These are phyloP conservation scores for Brassica cretica DNA, from an alignment of 345 rosid genomes.

Conservation along the genomic window DNA sequence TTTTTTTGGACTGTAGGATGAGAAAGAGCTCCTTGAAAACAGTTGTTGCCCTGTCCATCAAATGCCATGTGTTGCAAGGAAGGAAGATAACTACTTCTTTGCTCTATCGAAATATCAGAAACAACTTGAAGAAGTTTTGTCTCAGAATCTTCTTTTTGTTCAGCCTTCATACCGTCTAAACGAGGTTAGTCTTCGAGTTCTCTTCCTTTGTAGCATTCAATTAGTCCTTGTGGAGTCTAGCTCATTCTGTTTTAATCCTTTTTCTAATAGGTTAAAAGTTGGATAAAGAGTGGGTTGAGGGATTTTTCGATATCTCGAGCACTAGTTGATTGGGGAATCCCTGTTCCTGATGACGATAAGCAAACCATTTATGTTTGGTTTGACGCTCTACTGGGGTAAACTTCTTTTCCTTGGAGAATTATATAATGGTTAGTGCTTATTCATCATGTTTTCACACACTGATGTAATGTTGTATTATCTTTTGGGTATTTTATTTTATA, in stretches of 20 bases:
- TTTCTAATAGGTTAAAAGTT: slow-evolving; percentile 48
- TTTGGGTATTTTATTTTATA: no score
- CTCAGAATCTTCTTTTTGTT: slow-evolving; percentile 68
- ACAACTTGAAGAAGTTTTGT: slow-evolving; percentile 64
- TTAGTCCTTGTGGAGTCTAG: slow-evolving; percentile 15
- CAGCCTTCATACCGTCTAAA: slow-evolving; percentile 85
- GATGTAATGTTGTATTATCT: not conserved
- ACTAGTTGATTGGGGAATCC: slow-evolving; percentile 96
- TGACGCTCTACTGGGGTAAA: slow-evolving; percentile 92
- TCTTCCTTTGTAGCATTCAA: slow-evolving; percentile 13
- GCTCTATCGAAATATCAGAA: slow-evolving; percentile 88
- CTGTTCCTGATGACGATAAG: slow-evolving; percentile 77
- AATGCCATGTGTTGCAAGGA: slow-evolving; percentile 73
- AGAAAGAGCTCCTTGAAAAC: slow-evolving; percentile 78
- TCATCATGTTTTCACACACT: not conserved
- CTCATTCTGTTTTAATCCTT: slow-evolving; percentile 1
- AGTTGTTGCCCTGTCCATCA: slow-evolving; percentile 79
- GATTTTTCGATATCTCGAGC: slow-evolving; percentile 96
- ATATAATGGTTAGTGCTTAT: not conserved
- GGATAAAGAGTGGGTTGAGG: slow-evolving; percentile 79
- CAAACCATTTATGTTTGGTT: slow-evolving; percentile 99
- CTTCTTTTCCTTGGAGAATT: slow-evolving; percentile 12
- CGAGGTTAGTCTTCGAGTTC: slow-evolving; percentile 51
- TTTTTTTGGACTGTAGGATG: slow-evolving; percentile 57
- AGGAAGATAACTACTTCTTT: slow-evolving; percentile 92